Conservation (phyloP, 768 basidiomycete genomes). For the Piloderma croceum region DNA sequence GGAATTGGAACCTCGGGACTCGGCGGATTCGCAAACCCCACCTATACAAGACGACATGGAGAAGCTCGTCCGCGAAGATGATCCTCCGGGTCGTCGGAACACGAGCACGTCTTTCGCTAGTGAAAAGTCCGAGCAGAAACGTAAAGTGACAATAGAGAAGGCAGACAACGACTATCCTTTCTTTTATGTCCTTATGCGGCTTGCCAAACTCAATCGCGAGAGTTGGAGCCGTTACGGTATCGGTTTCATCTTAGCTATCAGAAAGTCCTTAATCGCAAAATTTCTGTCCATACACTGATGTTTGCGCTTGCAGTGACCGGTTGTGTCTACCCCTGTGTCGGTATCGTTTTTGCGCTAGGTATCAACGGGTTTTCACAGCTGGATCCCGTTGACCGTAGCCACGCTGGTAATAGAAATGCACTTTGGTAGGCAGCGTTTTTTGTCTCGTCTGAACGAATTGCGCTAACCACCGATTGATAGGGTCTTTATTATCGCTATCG, state of each 20-base stretch:
- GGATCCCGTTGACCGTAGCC: conserved; percentile 37
- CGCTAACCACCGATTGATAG: too few species aligned
- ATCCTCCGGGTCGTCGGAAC: conserved; percentile 51
- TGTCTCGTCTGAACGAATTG: too few species aligned
- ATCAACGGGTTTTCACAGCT: conserved; percentile 49
- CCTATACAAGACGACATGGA: too few species aligned
- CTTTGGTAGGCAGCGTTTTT: conserved; percentile 42
- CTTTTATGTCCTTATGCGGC: conserved; percentile 61
- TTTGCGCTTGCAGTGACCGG: conserved; percentile 35
- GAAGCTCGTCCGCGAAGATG: conserved; percentile 51
- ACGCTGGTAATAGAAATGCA: conserved; percentile 63
- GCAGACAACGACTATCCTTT: conserved; percentile 39
- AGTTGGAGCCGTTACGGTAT: conserved; percentile 54
- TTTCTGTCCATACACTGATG: too few species aligned
- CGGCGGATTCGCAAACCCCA: too few species aligned
- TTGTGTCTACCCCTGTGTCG: conserved; percentile 66
- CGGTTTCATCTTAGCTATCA: conserved; percentile 50
- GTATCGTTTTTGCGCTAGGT: conserved; percentile 62
- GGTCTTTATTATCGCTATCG: conserved; percentile 42
- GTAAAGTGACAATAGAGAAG: conserved; percentile 27
- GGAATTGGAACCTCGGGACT: conserved; percentile 25
- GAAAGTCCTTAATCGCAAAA: too few species aligned
- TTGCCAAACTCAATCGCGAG: conserved; percentile 57
- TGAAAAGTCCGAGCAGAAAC: conserved; percentile 54
- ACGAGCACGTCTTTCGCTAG: conserved; percentile 64